A percentile compares a stretch with the other conserved stretches of the same genome.
phyloP scores from a whole-genome alignment of 2,329 filamentous ascomycete genomes.

The Ophiosphaerella herpotricha region DNA sequence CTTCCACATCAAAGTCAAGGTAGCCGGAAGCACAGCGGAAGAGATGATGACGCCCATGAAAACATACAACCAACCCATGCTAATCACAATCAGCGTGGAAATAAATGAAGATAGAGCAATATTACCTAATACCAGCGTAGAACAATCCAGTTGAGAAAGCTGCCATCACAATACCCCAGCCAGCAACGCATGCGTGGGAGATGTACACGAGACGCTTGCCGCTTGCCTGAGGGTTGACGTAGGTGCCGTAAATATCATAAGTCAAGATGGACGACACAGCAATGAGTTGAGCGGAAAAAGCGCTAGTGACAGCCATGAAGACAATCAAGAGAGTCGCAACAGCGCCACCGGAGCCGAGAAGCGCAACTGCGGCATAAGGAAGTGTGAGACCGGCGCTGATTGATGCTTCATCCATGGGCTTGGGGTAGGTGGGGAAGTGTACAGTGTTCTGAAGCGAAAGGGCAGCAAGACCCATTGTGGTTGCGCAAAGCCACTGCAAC shows the following conservation, averaged over 20 bases:
- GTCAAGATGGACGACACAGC: constrained; percentile 84
- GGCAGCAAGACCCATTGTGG: constrained; percentile 52
- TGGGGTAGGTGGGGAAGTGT: constrained; percentile 51
- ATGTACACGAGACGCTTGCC: constrained; percentile 79
- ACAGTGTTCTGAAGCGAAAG: constrained; percentile 49
- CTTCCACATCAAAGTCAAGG: constrained; percentile 78
- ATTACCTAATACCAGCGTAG: constrained; percentile 37
- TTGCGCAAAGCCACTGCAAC: constrained; percentile 49
- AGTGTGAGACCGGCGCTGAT: constrained; percentile 37
- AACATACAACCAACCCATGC: constrained; percentile 84
- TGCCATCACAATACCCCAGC: constrained; percentile 80
- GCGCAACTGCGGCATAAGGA: constrained; percentile 38
- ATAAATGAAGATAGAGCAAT: background rate
- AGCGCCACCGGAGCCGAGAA: constrained; percentile 39
- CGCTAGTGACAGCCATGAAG: constrained; percentile 55
- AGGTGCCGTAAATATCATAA: constrained; percentile 86
- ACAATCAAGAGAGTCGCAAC: constrained; percentile 45
- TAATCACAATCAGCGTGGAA: constrained; percentile 2
- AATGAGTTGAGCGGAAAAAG: constrained; percentile 53
- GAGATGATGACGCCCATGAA: constrained; percentile 93
- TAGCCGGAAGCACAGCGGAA: constrained; percentile 79
- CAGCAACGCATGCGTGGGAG: constrained; percentile 72
- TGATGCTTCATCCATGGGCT: constrained; percentile 27
- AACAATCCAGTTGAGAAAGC: constrained; percentile 73
- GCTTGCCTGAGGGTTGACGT: constrained; percentile 76